Percentiles rank a stretch among this genome's conserved stretches.
phyloP scores from a whole-genome alignment of 2,329 filamentous ascomycete genomes.

The Colletotrichum australisinense region DNA sequence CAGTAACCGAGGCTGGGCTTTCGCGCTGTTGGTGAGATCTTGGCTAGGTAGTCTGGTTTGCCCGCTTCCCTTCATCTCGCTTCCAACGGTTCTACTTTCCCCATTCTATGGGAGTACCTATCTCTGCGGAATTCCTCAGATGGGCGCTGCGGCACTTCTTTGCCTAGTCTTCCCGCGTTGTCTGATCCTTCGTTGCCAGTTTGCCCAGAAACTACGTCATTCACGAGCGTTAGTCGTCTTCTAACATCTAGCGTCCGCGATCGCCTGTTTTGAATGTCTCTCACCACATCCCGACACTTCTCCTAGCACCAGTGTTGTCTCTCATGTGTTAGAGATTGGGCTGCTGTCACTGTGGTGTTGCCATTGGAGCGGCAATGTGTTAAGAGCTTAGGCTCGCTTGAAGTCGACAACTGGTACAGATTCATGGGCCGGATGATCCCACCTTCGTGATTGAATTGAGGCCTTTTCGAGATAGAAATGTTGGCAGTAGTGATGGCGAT shows the following conservation, averaged over 20 bases:
- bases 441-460: neutral
- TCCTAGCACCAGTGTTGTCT: neutral
- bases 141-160: neutral
- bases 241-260: neutral
- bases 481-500: neutral
- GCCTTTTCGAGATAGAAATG: neutral
- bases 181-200: neutral
- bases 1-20: constrained; percentile 16
- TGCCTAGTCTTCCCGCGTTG: neutral
- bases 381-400: neutral
- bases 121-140: too few species aligned
- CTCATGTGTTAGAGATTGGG: neutral
- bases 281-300: neutral
- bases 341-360: neutral
- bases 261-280: neutral
- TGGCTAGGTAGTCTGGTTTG: neutral
- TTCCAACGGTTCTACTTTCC: neutral
- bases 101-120: neutral
- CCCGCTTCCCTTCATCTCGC: constrained; percentile 1
- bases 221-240: neutral
- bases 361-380: neutral
- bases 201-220: neutral
- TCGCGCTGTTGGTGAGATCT: neutral
- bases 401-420: neutral
- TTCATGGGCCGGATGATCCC: neutral